These are phyloP conservation scores for Naganishia randhawae DNA, from an alignment of 768 basidiomycete genomes.

Conservation along the genomic window DNA sequence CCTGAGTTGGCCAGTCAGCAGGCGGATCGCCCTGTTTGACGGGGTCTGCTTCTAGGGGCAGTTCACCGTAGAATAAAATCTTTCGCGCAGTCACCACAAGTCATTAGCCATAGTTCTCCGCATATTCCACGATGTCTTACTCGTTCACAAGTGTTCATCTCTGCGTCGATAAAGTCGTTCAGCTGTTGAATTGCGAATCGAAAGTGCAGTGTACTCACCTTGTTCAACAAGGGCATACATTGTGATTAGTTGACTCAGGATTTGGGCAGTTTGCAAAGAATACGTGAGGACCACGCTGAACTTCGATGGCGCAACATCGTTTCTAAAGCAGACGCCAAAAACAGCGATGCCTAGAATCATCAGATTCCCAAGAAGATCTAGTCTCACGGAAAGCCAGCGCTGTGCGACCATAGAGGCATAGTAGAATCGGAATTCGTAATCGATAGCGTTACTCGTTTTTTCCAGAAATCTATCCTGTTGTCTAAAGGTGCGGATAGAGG, in stretches of 20 bases:
- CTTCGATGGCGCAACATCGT: conserved; percentile 60
- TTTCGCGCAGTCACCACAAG: conserved; percentile 54
- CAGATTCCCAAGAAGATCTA: conserved; percentile 65
- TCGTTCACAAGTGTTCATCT: conserved; percentile 69
- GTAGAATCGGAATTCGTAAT: conserved; percentile 13
- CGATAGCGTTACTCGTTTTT: conserved; percentile 15
- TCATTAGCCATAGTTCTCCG: not conserved
- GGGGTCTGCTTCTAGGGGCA: conserved; percentile 67
- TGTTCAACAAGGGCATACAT: not conserved
- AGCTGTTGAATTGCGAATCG: not conserved
- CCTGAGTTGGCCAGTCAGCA: conserved; percentile 67
- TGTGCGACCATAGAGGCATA: conserved; percentile 23
- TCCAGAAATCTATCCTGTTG: conserved; percentile 30
- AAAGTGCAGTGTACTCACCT: not conserved
- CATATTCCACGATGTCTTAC: conserved; percentile 37
- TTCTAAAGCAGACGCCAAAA: conserved; percentile 64
- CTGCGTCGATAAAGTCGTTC: not conserved
- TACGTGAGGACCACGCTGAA: conserved; percentile 64
- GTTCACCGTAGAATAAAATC: conserved; percentile 74
- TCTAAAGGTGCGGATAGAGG: conserved; percentile 30
- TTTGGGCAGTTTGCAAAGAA: conserved; percentile 46
- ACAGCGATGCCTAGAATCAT: conserved; percentile 68
- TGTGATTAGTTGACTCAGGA: conserved; percentile 20
- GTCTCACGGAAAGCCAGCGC: conserved; percentile 60
- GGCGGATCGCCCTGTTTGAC: conserved; percentile 55